Base-by-base conservation (phyloP, 257 asterid species). In the Solanum boliviense region DNA sequence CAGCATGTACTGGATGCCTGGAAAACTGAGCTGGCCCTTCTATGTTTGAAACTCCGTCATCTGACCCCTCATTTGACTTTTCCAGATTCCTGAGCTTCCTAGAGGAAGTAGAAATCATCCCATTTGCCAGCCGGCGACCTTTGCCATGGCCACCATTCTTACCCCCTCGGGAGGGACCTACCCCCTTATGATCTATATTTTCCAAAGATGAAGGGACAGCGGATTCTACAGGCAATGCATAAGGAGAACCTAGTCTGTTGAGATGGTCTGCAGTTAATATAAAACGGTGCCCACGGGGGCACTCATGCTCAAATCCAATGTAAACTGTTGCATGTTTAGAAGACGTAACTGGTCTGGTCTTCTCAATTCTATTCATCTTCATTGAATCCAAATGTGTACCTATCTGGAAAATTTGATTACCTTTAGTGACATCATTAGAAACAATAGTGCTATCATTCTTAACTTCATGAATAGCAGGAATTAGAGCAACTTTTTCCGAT, bases 241-340 rank as follows among this genome's bases (percentile, higher is more conserved):
- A 94, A 27, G 93, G 89, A 52, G 97, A 88, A 74, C 98, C 96
- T 74, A 95, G 98, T 82, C 93, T 96, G 85, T 90, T 90, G 81
- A 97, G 95, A 92, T 94, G 98, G 85, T 94, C 98, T 76, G 89
- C 89, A 58, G 90, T 91, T 89, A 97, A 89, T 87, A 96, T 94
- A 90, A 97, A 96, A 84, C 99, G 92, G 93, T 97, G 99, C 72
- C 99, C 99, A 65, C 84, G 93, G 87, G 99, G 97, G 86, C 99
- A 97, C 90, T 97, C 99, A 56, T 97, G 96, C 88, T 97, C 99
- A 90, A 95, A 95, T 39, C 99, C 99, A 88, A 95, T 87, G 87
- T 92, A 95, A 62, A 91, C 75, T n/a, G 92, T 83, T 48, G 84
- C 94, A 86, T 87, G 90, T 92, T 94, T 91, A 89, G 87, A 79